These are phyloP conservation scores for Annona squamosa DNA, from an alignment of 164 flowering plant genomes.

Conservation along the genomic window DNA sequence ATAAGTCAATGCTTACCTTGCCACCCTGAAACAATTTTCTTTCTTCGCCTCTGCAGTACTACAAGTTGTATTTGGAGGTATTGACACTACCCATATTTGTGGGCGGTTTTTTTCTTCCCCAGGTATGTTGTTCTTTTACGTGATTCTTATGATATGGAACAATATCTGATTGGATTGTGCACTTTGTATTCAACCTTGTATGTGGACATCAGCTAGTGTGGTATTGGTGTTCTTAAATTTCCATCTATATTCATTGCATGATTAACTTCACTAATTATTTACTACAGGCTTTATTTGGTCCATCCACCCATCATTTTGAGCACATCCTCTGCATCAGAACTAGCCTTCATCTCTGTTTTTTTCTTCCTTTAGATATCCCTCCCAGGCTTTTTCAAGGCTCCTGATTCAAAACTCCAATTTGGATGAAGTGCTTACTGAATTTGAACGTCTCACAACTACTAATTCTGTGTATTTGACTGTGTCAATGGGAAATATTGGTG, in stretches of 20 bases:
- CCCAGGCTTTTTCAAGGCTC: not conserved
- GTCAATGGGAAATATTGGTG: too few species aligned
- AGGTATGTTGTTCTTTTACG: constrained; percentile 31
- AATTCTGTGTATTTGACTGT: too few species aligned
- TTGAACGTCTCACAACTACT: too few species aligned
- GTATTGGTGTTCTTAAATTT: not conserved
- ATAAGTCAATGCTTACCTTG: too few species aligned
- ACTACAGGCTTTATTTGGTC: not conserved
- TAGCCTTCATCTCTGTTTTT: not conserved
- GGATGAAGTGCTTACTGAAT: too few species aligned
- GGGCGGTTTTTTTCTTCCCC: constrained; percentile 53
- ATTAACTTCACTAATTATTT: not conserved
- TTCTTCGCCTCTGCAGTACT: constrained; percentile 44
- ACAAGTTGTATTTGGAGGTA: constrained; percentile 54
- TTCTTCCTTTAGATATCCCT: not conserved
- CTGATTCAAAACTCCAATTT: not conserved
- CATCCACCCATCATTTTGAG: not conserved
- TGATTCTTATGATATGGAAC: constrained; percentile 4
- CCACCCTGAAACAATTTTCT: not conserved
- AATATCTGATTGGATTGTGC: not conserved
- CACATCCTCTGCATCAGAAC: not conserved
- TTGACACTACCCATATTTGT: constrained; percentile 50
- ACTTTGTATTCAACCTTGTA: not conserved
- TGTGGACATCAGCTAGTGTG: not conserved
- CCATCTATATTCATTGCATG: not conserved